phyloP scores from a whole-genome alignment of 805 yeast genomes.

The Metschnikowia bowlesiae region DNA sequence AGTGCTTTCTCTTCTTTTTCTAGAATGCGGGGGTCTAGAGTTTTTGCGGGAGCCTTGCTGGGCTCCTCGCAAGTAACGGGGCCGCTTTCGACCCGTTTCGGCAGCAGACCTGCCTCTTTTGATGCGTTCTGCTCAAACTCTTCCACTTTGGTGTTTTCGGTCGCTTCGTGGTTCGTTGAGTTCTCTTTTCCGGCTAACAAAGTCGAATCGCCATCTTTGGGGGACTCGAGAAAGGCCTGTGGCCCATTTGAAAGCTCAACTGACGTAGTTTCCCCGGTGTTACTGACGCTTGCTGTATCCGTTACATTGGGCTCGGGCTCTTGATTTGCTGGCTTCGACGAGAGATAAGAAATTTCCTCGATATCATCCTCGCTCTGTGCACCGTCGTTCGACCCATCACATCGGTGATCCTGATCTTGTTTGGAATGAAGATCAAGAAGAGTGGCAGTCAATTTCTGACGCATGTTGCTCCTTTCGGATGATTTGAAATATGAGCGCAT shows the following conservation, averaged over 20 bases:
- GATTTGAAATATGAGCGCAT: slow-evolving; percentile 9
- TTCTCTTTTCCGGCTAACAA: no score
- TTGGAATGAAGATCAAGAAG: slow-evolving; percentile 14
- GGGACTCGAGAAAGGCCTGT: neutral
- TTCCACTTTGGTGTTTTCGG: neutral
- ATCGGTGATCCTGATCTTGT: slow-evolving; percentile 4
- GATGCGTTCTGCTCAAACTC: neutral
- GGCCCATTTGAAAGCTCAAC: neutral
- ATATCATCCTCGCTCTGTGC: slow-evolving; percentile 20
- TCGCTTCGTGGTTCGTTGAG: neutral
- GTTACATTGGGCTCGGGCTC: neutral
- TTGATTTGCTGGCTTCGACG: slow-evolving; percentile 3
- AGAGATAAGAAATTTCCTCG: slow-evolving; percentile 17
- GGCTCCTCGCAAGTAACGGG: neutral
- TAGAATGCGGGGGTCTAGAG: slow-evolving; percentile 4
- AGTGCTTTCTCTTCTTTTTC: neutral
- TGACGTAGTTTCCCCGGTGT: neutral
- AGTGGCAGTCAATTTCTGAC: slow-evolving; percentile 10
- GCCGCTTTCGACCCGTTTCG: neutral
- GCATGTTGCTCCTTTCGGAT: slow-evolving; percentile 12
- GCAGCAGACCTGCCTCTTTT: neutral
- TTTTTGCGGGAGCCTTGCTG: neutral
- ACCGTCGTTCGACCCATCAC: slow-evolving; percentile 3
- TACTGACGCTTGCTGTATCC: neutral
- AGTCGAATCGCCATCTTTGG: neutral